Percentiles rank a stretch among this genome's conserved stretches.
Evolutionary conservation across 768 basidiomycete genomes (phyloP).

Genomic region (Panus rudis): DNA sequence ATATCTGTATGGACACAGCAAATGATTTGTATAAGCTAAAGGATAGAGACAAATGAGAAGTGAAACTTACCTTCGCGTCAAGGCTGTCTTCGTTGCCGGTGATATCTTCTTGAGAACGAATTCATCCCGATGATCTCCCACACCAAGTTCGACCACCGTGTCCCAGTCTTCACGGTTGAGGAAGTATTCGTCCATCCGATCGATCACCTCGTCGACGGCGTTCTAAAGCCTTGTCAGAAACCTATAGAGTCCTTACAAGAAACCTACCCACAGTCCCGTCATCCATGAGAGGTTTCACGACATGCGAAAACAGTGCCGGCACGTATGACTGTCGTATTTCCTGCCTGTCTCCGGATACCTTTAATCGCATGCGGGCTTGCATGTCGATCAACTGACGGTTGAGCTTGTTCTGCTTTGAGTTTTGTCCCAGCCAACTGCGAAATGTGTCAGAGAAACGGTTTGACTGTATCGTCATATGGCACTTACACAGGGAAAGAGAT

Average conservation of each 20-base stretch:
- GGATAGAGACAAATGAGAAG: background rate
- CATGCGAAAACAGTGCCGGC: conserved; percentile 75
- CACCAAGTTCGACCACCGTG: conserved; percentile 85
- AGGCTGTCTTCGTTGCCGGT: conserved; percentile 68
- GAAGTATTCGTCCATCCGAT: conserved; percentile 90
- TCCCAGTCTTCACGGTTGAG: conserved; percentile 96
- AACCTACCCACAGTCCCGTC: conserved; percentile 57
- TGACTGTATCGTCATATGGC: background rate
- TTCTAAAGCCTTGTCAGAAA: conserved; percentile 35
- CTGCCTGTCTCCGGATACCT: conserved; percentile 81
- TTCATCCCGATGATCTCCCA: conserved; percentile 74
- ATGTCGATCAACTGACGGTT: conserved; percentile 78
- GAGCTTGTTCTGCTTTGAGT: conserved; percentile 87
- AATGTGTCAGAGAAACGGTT: background rate
- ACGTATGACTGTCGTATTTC: conserved; percentile 92
- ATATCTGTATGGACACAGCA: no score
- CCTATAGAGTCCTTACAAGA: background rate
- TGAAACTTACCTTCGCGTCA: conserved; percentile 71
- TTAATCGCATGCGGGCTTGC: conserved; percentile 92
- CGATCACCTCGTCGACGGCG: conserved; percentile 76
- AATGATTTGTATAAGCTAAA: background rate
- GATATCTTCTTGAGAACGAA: conserved; percentile 78
- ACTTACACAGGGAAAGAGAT: conserved; percentile 83
- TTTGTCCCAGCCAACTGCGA: conserved; percentile 91
- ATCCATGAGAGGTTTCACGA: conserved; percentile 74